phyloP scores from a whole-genome alignment of 257 asterid genomes.

The Datura wrightii region DNA sequence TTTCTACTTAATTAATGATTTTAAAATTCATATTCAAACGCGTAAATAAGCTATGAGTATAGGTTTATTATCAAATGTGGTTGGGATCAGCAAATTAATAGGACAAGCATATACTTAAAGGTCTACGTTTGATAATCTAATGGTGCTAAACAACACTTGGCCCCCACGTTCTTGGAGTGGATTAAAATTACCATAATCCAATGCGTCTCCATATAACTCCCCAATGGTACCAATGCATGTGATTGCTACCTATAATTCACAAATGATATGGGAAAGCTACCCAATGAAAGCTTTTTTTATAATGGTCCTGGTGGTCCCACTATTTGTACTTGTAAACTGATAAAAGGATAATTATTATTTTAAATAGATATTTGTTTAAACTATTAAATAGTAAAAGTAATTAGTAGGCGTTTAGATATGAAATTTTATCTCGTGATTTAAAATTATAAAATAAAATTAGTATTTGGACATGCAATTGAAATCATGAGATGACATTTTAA shows the following conservation, averaged over 20 bases:
- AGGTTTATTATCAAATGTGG: too few relatives aligned
- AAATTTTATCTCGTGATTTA: too few relatives aligned
- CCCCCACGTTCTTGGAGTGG: constrained; percentile 24
- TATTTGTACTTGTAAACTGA: background rate
- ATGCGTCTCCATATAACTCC: background rate
- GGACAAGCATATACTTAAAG: background rate
- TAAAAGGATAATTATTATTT: background rate
- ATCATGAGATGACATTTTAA: too few relatives aligned
- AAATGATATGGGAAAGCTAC: constrained; percentile 28
- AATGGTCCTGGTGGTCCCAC: constrained; percentile 30
- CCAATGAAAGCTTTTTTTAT: background rate
- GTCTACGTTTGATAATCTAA: background rate
- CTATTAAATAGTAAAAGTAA: background rate
- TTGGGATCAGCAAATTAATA: background rate
- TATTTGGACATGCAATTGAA: too few relatives aligned
- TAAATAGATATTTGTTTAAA: background rate
- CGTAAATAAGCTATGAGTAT: too few relatives aligned
- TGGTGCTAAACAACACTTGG: constrained; percentile 18
- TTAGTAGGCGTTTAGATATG: background rate
- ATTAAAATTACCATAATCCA: background rate
- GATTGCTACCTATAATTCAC: background rate
- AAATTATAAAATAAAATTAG: too few relatives aligned
- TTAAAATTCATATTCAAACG: too few relatives aligned
- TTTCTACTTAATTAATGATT: too few relatives aligned
- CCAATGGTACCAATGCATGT: background rate